Conservation (phyloP, 805 yeast genomes). For the Pichia pseudocactophila region DNA sequence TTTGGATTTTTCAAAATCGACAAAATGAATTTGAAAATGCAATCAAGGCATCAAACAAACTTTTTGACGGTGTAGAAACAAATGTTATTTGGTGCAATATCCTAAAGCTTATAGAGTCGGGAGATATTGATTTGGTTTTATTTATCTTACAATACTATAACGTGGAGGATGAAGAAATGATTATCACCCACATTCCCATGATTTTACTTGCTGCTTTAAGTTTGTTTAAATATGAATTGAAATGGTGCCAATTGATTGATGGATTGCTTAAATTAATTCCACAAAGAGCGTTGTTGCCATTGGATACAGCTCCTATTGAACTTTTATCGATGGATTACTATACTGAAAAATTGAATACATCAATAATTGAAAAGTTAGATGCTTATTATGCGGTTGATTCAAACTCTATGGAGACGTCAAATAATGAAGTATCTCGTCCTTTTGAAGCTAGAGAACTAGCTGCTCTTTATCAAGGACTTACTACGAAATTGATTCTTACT, state of each 20-base stretch:
- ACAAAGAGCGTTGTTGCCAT: conserved; percentile 50
- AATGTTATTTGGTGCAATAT: conserved; percentile 65
- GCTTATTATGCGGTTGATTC: conserved; percentile 11
- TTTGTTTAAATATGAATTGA: conserved; percentile 24
- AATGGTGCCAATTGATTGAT: conserved; percentile 35
- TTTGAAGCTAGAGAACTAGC: conserved; percentile 37
- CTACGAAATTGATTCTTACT: conserved; percentile 18
- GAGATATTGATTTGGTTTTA: conserved; percentile 39
- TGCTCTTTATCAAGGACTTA: conserved; percentile 28
- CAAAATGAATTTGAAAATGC: conserved; percentile 34
- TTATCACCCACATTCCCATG: conserved; percentile 65
- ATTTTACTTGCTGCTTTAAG: conserved; percentile 37
- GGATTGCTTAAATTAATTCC: conserved; percentile 49
- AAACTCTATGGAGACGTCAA: neutral
- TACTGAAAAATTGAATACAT: conserved; percentile 11
- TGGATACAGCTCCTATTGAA: conserved; percentile 32
- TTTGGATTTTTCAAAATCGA: conserved; percentile 15
- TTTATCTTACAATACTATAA: conserved; percentile 61
- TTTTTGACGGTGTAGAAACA: conserved; percentile 85
- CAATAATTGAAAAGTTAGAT: conserved; percentile 11
- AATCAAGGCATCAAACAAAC: conserved; percentile 49
- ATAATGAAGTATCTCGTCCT: conserved; percentile 23
- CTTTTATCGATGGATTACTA: conserved; percentile 5
- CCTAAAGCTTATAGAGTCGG: conserved; percentile 33
- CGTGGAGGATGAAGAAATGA: conserved; percentile 82